Base-by-base conservation (phyloP, 2,329 filamentous ascomycete genomes). In the Botryotinia globosa region DNA sequence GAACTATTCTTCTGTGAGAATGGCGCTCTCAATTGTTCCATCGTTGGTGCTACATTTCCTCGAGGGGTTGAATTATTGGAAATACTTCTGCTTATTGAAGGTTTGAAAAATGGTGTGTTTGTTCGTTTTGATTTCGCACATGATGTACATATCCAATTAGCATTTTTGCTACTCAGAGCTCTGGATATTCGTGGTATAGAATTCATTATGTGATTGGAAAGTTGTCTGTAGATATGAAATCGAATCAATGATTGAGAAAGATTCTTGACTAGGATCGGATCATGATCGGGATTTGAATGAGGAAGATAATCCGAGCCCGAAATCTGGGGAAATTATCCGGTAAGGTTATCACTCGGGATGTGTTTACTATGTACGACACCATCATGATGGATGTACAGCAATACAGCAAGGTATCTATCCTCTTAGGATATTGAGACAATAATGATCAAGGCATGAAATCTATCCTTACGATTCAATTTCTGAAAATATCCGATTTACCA, bases 1-100 rank as follows among this genome's bases (percentile, higher is more conserved):
- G 91, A 91, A 75, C 85, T 84, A 78, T 94, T 94, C 84, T 89
- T 91, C 77, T 84, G 83, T 76, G 86, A 87, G 77, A 92, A 93
- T 32, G 89, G 85, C 68, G 86, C 87, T 42, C 87, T 86, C 81
- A 92, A 83, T 77, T 89, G 85, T 61, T 90, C 89, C 89, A 93
- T 92, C 59, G 83, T 85, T 2, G 88, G 86, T 25, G 83, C 82
- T 18, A 73, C 75, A 79, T 78, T 79, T 44, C 77, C 76, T 74
- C 74, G 73, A 14, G 76, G 58, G 73, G 76, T 79, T 45, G 79
- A 75, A 73, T 75, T 74, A 74, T 79, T 77, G 25, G 78, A 78
- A 14, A 66, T 37, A 44, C 62, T 69, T 76, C 68, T 72, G 71
- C 66, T 77, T 42, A 76, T 77, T 25, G 78, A 78, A 1, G 76